A percentile compares a stretch with the other conserved stretches of the same genome.
These are phyloP conservation scores for Alternaria triticina DNA, from an alignment of 2,329 filamentous ascomycete species.

Conservation along the genomic window DNA sequence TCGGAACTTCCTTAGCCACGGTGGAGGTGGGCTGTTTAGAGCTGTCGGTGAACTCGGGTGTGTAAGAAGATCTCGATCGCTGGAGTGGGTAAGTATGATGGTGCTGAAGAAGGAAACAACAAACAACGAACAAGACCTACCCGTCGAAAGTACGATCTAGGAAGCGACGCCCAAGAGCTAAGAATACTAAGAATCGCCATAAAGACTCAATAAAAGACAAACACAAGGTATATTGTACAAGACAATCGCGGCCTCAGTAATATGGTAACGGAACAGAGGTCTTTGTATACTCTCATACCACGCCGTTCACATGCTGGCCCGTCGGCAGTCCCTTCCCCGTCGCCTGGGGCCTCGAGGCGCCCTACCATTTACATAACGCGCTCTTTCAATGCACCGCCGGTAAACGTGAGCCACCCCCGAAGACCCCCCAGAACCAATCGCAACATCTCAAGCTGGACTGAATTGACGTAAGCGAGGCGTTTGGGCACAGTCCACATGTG, in stretches of 20 bases:
- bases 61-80: not conserved
- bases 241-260: not conserved
- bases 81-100: not conserved
- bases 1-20: not conserved
- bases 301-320: not conserved
- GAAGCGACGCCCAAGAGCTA: not conserved
- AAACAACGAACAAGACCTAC: not conserved
- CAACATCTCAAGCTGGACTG: not conserved
- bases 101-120: not conserved
- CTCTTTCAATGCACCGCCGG: conserved; percentile 4
- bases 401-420: not conserved
- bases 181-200: conserved; percentile 5
- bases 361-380: not conserved
- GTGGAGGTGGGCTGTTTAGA: not conserved
- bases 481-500: conserved; percentile 10
- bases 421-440: not conserved
- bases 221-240: not conserved
- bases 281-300: not conserved
- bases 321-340: not conserved
- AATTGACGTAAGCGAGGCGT: conserved; percentile 6
- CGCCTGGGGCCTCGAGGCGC: not conserved
- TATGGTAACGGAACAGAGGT: not conserved
- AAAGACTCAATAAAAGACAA: not conserved
- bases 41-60: not conserved
- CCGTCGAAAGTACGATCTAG: not conserved